Conservation (phyloP, 2,329 filamentous ascomycete genomes). For the Ophiostoma sp. region DNA sequence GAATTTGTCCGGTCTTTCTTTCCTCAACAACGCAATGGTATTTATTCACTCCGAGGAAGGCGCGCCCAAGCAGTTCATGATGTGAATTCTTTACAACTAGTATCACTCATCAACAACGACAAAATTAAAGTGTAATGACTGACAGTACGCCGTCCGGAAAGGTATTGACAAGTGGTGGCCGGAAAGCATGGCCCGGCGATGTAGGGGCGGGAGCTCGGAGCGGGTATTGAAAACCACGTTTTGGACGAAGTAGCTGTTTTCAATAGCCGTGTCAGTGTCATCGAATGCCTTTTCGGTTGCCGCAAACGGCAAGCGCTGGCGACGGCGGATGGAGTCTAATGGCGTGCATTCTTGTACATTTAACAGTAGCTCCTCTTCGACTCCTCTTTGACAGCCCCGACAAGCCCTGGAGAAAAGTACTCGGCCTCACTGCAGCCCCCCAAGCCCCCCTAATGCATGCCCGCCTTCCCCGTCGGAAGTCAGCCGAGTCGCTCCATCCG, state of each 20-base stretch:
- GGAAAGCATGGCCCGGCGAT: neutral
- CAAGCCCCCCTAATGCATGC: neutral
- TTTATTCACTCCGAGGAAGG: neutral
- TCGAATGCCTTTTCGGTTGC: slow-evolving; percentile 5
- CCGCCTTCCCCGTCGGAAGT: slow-evolving; percentile 7
- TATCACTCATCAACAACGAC: neutral
- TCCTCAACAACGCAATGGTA: neutral
- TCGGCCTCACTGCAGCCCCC: neutral
- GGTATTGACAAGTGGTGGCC: too few species aligned
- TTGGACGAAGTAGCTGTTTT: neutral
- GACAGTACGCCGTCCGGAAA: neutral
- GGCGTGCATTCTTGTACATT: too few species aligned
- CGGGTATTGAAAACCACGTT: neutral
- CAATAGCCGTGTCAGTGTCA: neutral
- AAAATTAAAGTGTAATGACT: neutral
- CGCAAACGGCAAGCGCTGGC: neutral
- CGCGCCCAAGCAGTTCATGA: neutral
- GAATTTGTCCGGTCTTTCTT: neutral
- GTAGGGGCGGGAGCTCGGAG: neutral
- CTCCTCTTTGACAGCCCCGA: neutral
- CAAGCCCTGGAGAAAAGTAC: neutral
- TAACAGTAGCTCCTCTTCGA: neutral
- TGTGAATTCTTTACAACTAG: neutral
- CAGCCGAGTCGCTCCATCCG: slow-evolving; percentile 13
- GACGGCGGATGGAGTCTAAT: neutral